Evolutionary conservation across 1,284 basidiomycete genomes (phyloP).

Genomic region (Pseudozyma pruni): DNA sequence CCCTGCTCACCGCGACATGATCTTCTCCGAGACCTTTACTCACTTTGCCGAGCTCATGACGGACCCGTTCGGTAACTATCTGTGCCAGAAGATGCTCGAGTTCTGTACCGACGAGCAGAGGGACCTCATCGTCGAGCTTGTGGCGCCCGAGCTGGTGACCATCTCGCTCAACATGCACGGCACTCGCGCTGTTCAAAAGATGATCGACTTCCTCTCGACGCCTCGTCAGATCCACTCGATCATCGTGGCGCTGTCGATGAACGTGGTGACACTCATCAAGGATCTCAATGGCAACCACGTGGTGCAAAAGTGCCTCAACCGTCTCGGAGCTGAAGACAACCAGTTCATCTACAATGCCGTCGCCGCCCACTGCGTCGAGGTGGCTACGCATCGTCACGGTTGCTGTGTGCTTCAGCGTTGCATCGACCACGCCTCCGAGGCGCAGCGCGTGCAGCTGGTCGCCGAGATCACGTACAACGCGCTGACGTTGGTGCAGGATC

Average conservation of each 20-base stretch:
- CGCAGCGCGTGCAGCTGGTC: conserved; percentile 94
- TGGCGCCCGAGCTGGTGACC: conserved; percentile 94
- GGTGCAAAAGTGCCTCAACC: conserved; percentile 99
- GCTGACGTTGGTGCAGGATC: conserved; percentile 96
- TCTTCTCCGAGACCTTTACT: conserved; percentile 96
- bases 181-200: conserved; percentile 98
- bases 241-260: conserved; percentile 93
- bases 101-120: conserved; percentile 98
- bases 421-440: conserved; percentile 96
- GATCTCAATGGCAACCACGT: conserved; percentile 99
- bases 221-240: conserved; percentile 89
- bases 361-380: conserved; percentile 97
- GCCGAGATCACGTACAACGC: conserved; percentile 99
- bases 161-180: conserved; percentile 99
- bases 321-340: conserved; percentile 96
- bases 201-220: conserved; percentile 90
- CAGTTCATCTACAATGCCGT: conserved; percentile 99
- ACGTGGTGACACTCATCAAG: conserved; percentile 99
- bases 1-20: conserved; percentile 82
- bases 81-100: conserved; percentile 98
- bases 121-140: conserved; percentile 95
- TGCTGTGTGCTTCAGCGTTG: conserved; percentile 98
- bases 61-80: conserved; percentile 99
- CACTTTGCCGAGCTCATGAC: conserved; percentile 99
- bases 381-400: conserved; percentile 98